Percentiles rank a stretch among this genome's conserved stretches.
Conservation (phyloP, 768 basidiomycete genomes). For the Phlegmacium glaucopus region DNA sequence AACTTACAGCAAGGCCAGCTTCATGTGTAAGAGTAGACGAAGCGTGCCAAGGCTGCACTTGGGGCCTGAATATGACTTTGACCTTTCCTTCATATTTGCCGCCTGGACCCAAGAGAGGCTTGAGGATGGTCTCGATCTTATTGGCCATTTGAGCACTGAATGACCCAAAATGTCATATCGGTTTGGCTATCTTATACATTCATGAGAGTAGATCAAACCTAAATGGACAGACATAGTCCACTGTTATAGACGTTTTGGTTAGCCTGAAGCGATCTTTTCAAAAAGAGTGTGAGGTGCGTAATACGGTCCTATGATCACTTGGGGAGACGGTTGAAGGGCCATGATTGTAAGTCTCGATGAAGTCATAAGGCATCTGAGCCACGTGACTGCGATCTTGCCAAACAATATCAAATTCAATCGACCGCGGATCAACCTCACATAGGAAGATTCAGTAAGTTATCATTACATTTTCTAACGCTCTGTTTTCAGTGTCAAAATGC, state of each 20-base stretch:
- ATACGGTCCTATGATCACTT: slow-evolving; percentile 55
- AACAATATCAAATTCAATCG: too few relatives aligned
- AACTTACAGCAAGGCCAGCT: slow-evolving; percentile 71
- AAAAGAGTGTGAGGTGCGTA: slow-evolving; percentile 67
- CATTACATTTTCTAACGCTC: too few relatives aligned
- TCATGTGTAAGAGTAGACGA: slow-evolving; percentile 78
- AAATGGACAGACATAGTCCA: slow-evolving; percentile 87
- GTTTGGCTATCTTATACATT: background rate
- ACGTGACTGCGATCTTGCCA: background rate
- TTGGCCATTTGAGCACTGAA: slow-evolving; percentile 57
- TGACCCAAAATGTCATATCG: background rate
- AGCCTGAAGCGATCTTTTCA: background rate
- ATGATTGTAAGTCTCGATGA: slow-evolving; percentile 31
- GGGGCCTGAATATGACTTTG: slow-evolving; percentile 66
- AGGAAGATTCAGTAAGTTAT: too few relatives aligned
- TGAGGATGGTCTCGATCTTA: slow-evolving; percentile 56
- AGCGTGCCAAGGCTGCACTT: slow-evolving; percentile 80
- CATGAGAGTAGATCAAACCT: slow-evolving; percentile 38
- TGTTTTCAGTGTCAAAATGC: slow-evolving; percentile 17
- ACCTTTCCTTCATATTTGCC: slow-evolving; percentile 72
- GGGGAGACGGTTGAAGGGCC: slow-evolving; percentile 76
- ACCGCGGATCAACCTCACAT: too few relatives aligned
- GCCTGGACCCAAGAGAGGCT: slow-evolving; percentile 51
- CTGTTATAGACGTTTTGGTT: slow-evolving; percentile 30
- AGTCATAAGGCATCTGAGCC: background rate